These are phyloP conservation scores for Hibiscus syriacus DNA, from an alignment of 345 rosid genomes.

Conservation along the genomic window DNA sequence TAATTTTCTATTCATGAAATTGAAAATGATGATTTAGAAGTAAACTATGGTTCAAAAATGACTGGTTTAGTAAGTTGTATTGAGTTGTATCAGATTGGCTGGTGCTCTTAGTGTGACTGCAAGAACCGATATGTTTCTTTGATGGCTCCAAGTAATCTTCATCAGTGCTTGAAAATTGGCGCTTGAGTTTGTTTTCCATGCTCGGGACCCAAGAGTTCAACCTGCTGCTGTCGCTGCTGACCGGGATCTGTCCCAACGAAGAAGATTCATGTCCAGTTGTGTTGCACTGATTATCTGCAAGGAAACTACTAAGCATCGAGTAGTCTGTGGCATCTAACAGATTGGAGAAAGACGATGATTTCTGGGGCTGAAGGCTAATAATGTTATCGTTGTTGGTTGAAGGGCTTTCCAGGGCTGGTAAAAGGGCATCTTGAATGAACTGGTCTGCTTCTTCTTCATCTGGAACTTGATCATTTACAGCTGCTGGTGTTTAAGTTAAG, in stretches of 20 bases:
- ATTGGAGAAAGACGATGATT: constrained; percentile 67
- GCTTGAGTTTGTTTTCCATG: constrained; percentile 39
- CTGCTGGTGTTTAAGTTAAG: constrained; percentile 30
- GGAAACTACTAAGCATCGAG: constrained; percentile 44
- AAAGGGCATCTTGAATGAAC: constrained; percentile 24
- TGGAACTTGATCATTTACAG: constrained; percentile 48
- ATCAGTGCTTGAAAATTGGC: constrained; percentile 29
- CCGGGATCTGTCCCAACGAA: constrained; percentile 16
- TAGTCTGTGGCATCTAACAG: constrained; percentile 68
- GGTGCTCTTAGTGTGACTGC: constrained; percentile 52
- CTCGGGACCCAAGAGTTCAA: constrained; percentile 35
- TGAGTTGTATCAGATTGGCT: constrained; percentile 30
- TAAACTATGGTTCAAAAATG: constrained; percentile 45
- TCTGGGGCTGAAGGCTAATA: constrained; percentile 43
- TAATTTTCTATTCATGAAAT: constrained; percentile 38
- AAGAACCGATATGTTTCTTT: constrained; percentile 36
- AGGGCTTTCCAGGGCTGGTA: too few species aligned
- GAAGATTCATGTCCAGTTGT: constrained; percentile 25
- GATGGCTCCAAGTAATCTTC: constrained; percentile 33
- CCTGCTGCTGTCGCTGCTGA: too few species aligned
- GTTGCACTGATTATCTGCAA: constrained; percentile 42
- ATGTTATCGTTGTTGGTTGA: constrained; percentile 10
- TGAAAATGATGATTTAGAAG: constrained; percentile 44
- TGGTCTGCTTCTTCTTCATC: constrained; percentile 49
- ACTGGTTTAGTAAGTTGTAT: constrained; percentile 34